Evolutionary conservation across 2,329 filamentous ascomycete genomes (phyloP).

Genomic region (Fusarium albosuccineum): DNA sequence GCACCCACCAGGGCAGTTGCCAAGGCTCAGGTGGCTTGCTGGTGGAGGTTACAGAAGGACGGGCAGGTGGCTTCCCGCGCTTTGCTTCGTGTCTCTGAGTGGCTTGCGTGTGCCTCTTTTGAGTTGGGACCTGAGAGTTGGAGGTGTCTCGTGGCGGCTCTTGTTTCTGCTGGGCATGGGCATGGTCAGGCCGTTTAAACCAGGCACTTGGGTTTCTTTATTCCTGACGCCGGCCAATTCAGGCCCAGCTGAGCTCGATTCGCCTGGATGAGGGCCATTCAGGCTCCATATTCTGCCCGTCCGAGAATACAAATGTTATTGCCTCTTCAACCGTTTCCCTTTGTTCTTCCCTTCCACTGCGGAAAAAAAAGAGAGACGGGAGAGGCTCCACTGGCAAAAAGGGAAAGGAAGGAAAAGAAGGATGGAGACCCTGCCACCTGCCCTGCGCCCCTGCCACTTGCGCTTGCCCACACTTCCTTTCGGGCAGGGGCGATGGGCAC

Average conservation of each 20-base stretch:
- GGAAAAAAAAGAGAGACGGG: neutral
- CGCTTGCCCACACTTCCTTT: constrained; percentile 4
- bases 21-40: constrained; percentile 31
- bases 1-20: constrained; percentile 18
- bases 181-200: constrained; percentile 9
- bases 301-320: constrained; percentile 22
- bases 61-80: constrained; percentile 4
- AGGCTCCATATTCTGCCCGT: neutral
- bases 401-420: constrained; percentile 20
- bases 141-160: constrained; percentile 26
- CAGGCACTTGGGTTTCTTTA: constrained; percentile 7
- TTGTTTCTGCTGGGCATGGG: constrained; percentile 5
- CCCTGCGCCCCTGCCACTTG: constrained; percentile 19
- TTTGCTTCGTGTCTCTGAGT: constrained; percentile 15
- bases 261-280: neutral
- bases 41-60: constrained; percentile 17
- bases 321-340: constrained; percentile 32
- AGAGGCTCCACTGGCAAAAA: neutral
- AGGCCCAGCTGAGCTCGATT: neutral
- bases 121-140: neutral
- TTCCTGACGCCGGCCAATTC: constrained; percentile 5
- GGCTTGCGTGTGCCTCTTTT: constrained; percentile 6
- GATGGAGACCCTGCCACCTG: constrained; percentile 20
- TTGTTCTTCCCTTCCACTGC: neutral
- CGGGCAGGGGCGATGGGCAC: neutral